A percentile compares a stretch with the other conserved stretches of the same genome.
These are phyloP conservation scores for Claviceps cyperi DNA, from an alignment of 2,329 filamentous ascomycete genomes.

Conservation along the genomic window DNA sequence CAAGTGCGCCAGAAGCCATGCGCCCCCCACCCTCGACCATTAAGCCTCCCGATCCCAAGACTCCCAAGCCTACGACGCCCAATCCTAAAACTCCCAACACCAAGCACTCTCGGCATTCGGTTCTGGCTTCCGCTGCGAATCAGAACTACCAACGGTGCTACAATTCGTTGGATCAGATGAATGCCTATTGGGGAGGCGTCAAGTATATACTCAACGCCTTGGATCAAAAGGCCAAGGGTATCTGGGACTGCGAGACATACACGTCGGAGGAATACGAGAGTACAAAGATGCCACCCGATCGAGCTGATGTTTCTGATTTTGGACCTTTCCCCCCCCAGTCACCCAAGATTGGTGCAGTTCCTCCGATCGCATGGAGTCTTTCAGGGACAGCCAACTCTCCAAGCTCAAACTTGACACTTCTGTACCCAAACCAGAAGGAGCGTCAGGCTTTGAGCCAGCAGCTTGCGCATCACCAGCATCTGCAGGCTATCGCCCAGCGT, in stretches of 20 bases:
- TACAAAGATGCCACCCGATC: slow-evolving; percentile 36
- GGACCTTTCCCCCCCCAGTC: slow-evolving; percentile 28
- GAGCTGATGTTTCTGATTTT: slow-evolving; percentile 24
- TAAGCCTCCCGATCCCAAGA: too few species aligned
- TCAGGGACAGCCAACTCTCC: slow-evolving; percentile 78
- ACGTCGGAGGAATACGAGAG: slow-evolving; percentile 65
- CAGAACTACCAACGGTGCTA: slow-evolving; percentile 83
- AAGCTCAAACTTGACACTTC: slow-evolving; percentile 66
- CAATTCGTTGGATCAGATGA: slow-evolving; percentile 66
- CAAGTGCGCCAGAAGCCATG: slow-evolving; percentile 9
- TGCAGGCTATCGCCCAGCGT: slow-evolving; percentile 2
- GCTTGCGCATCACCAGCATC: slow-evolving; percentile 5
- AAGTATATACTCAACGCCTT: slow-evolving; percentile 77
- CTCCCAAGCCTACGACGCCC: slow-evolving; percentile 1
- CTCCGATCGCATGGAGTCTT: slow-evolving; percentile 67
- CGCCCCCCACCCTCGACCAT: slow-evolving; percentile 1
- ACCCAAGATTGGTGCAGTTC: slow-evolving; percentile 24
- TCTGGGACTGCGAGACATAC: slow-evolving; percentile 60
- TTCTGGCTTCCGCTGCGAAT: slow-evolving; percentile 67
- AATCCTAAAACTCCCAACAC: slow-evolving; percentile 11
- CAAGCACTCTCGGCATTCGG: slow-evolving; percentile 49
- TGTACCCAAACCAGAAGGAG: slow-evolving; percentile 46
- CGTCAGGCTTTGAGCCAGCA: slow-evolving; percentile 1
- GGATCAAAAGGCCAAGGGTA: slow-evolving; percentile 77
- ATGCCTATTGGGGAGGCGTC: slow-evolving; percentile 74